A percentile compares a stretch with the other conserved stretches of the same genome.
These are phyloP conservation scores for Jatropha podagrica DNA, from an alignment of 441 rosid genomes.

Conservation along the genomic window DNA sequence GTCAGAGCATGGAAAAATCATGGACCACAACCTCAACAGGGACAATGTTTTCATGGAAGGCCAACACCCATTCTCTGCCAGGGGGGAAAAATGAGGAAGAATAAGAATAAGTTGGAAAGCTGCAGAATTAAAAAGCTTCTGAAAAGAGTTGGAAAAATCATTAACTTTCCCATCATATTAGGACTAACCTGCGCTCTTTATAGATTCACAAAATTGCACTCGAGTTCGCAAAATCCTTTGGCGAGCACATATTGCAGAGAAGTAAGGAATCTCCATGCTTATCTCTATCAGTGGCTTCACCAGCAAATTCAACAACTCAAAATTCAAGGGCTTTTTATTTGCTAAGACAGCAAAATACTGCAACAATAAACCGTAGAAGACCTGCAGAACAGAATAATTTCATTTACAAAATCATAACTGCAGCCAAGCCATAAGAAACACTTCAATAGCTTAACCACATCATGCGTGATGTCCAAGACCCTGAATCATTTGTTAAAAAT, in stretches of 20 bases:
- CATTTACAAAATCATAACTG: background rate
- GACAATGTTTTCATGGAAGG: slow-evolving; percentile 82
- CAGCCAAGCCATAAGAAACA: background rate
- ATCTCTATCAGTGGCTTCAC: slow-evolving; percentile 87
- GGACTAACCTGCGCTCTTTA: slow-evolving; percentile 66
- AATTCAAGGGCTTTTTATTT: slow-evolving; percentile 66
- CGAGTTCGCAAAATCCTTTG: slow-evolving; percentile 66
- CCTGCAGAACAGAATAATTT: slow-evolving; percentile 41
- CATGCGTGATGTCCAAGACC: background rate
- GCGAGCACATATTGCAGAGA: slow-evolving; percentile 96
- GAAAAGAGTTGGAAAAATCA: slow-evolving; percentile 10
- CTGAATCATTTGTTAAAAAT: background rate
- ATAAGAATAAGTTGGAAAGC: slow-evolving; percentile 18
- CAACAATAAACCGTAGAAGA: slow-evolving; percentile 81
- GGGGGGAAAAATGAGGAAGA: background rate
- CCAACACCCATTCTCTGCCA: slow-evolving; percentile 76
- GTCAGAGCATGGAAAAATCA: slow-evolving; percentile 94
- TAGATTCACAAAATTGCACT: slow-evolving; percentile 62
- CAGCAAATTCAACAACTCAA: slow-evolving; percentile 72
- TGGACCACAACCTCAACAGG: slow-evolving; percentile 86
- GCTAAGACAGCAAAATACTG: slow-evolving; percentile 88
- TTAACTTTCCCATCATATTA: slow-evolving; percentile 8
- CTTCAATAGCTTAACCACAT: background rate
- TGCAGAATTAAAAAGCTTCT: slow-evolving; percentile 7
- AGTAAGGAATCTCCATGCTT: slow-evolving; percentile 87